A percentile compares a stretch with the other conserved stretches of the same genome.
Conservation (phyloP, 2,329 filamentous ascomycete genomes). For the Talaromyces sp. region DNA sequence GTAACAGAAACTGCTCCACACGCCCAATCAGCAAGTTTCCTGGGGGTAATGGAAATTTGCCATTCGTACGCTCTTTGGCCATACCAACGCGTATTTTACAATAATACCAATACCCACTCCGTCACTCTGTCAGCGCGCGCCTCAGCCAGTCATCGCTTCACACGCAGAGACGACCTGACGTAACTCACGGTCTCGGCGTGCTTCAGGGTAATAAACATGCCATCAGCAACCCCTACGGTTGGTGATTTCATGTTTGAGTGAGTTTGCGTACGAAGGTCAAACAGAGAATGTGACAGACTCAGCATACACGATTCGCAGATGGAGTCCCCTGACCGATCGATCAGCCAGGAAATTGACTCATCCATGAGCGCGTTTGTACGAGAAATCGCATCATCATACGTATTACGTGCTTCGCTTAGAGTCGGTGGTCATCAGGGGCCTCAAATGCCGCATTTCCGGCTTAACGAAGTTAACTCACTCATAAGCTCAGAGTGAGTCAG, state of each 20-base stretch:
- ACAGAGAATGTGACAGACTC: conserved; percentile 4
- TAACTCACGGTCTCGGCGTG: not conserved
- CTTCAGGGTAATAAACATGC: not conserved
- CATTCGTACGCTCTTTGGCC: not conserved
- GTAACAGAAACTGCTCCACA: conserved; percentile 35
- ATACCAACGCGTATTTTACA: not conserved
- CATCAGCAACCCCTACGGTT: not conserved
- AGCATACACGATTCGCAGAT: not conserved
- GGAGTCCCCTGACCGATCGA: not conserved
- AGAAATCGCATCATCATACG: conserved; percentile 3
- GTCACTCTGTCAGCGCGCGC: not conserved
- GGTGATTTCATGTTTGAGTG: not conserved
- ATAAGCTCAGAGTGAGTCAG: not conserved
- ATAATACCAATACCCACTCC: conserved; percentile 1
- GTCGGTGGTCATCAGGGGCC: not conserved
- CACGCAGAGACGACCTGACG: not conserved
- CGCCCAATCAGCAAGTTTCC: conserved; percentile 34
- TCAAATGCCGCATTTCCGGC: not conserved
- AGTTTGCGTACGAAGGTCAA: not conserved
- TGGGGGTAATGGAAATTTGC: conserved; percentile 32
- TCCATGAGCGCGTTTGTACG: not conserved
- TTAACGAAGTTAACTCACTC: not conserved
- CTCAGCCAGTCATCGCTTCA: not conserved
- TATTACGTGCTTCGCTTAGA: conserved; percentile 1
- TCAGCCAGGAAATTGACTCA: not conserved